Base-by-base conservation (phyloP, 2,329 filamentous ascomycete genomes). In the Simplicillium sp. region DNA sequence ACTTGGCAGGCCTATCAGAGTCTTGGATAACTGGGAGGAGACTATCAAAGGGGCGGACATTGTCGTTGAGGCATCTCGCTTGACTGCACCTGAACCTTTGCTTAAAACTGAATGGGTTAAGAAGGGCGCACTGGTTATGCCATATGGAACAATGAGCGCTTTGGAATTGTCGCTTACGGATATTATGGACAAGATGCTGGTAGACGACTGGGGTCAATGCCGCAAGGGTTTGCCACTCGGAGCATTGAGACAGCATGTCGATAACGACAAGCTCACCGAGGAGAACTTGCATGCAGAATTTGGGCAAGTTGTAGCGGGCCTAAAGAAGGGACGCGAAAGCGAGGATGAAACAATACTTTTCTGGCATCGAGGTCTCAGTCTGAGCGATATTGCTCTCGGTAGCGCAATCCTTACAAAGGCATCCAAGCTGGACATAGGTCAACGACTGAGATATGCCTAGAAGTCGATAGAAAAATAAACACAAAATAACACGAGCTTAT, bases 271-370 rank as follows among this genome's bases (percentile, higher is more conserved):
- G 25, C 35, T 44, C 4, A 44, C 42, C 11, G 39, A 44, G 14
- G 42, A 44, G 7, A 42, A 34, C 38, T 33, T 44, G 31, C 25
- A 44, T 32, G 42, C 42, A 17, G 42, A 44, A 34, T 34, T 44
- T 35, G 39, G 42, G 13, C 34, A 44, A 35, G 37, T 44, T 11
- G 42, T 44, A 16, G 42, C 42, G 7, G 42, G 42, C 3, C 14
- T 32, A 7, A 44, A 39, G 29, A 41, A 41, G 32, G 39, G 42
- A 5, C 41, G 42, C 29, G 42, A 44, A 32, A 38, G 29, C 11
- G 42, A 44, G 25, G 42, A 44, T 17, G 42, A 44, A 32, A 42
- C 42, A 20, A 44, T 42, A 42, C 36, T 44, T 29, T 44, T 44
- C 28, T 44, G 42, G 42, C 35, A 44, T 36, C 42, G 42, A 28